Evolutionary conservation across 1,139 yeast species (phyloP).

Genomic region (Pichia sp.): DNA sequence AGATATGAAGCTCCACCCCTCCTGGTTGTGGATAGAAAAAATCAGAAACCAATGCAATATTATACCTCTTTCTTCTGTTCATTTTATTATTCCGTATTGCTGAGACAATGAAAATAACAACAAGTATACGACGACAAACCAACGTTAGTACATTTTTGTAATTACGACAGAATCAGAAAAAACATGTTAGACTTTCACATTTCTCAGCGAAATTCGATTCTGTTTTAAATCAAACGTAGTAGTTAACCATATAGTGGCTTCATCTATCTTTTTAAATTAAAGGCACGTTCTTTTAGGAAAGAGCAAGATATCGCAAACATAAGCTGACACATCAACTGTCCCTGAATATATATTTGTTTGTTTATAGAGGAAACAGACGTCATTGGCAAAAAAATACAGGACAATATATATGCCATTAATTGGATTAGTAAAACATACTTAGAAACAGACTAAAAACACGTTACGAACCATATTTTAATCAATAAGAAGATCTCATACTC

Average conservation of each 20-base stretch:
- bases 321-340: not conserved
- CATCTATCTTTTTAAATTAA: no score
- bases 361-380: not conserved
- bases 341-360: not conserved
- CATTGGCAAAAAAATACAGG: not conserved
- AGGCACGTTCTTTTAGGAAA: no score
- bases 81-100: not conserved
- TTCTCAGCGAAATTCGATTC: no score
- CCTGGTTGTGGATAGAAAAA: conserved; percentile 98
- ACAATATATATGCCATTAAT: not conserved
- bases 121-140: no score
- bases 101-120: not conserved
- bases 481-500: not conserved
- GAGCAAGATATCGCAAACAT: not conserved
- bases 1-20: conserved; percentile 93
- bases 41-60: conserved; percentile 50
- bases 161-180: no score
- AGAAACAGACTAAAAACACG: no score
- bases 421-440: not conserved
- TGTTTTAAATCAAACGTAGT: no score
- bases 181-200: no score
- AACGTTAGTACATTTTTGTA: no score
- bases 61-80: conserved; percentile 2
- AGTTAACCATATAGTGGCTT: no score
- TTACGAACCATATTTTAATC: not conserved